Base-by-base conservation (phyloP, 352 stramenopile species). In the Globisporangium radiosum region DNA sequence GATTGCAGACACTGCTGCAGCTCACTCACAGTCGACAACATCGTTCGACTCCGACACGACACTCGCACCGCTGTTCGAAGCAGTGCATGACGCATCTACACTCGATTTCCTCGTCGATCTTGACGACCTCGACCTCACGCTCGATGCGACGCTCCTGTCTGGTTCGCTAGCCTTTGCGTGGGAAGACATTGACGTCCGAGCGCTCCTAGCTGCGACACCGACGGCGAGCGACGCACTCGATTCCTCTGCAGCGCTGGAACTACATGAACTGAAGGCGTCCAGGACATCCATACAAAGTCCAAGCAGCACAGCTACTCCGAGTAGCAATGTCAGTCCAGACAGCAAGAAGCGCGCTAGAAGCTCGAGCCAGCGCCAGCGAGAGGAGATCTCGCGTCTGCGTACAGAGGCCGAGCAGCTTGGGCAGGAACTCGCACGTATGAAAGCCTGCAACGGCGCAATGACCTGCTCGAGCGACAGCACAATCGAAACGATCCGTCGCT, bases 291-390 rank as follows among this genome's bases (percentile, higher is more conserved):
- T 5, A 11, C 10, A 6, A 17, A 55, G 37, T 14, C 33, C 4
- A 40, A 40, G 48, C 37, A 9, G 13, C 25, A 33, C 25, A 2
- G 25, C 25, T 33, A 33, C 25, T 33, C 25, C 25, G 25, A 33
- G 25, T 33, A 33, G 25, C 25, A 33, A 33, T 33, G 25, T 33
- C 25, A 33, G 25, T 33, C 9, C 19, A n/a, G 45, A n/a, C 44
- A 52, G 2, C 5, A 44, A 15, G 25, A 25, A 40, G 14, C 44
- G 9, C 4, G 14, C 43, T 5, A 60, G 47, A 17, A 60, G 36
- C n/a, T 53, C 55, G 5, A 60, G 55, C 15, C 55, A 60, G 55
- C 45, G 55, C 3, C 55, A 54, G 55, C 47, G 47, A 1, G 45
- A 56, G 14, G 57, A 62, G 48, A 55, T 62, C 48, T 8, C 40